These are phyloP conservation scores for Cytospora leucostoma DNA, from an alignment of 2,329 filamentous ascomycete genomes.

Conservation along the genomic window DNA sequence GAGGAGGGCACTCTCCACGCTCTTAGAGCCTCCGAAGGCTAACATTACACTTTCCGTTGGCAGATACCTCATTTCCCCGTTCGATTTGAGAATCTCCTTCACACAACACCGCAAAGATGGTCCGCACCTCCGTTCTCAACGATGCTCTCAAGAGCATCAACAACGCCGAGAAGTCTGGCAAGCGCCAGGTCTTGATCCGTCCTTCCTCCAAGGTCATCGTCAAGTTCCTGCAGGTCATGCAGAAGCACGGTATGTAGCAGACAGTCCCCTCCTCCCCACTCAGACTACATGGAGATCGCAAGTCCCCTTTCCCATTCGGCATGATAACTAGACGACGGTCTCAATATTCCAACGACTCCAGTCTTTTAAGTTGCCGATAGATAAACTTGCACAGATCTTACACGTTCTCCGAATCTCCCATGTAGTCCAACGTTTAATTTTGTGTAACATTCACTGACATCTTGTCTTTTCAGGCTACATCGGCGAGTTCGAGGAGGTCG, in stretches of 20 bases:
- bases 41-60: conserved; percentile 47
- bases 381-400: conserved; percentile 90
- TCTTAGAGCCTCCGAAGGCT: conserved; percentile 63
- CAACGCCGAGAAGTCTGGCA: conserved; percentile 99
- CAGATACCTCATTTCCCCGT: conserved; percentile 66
- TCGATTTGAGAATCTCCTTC: conserved; percentile 79
- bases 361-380: conserved; percentile 99
- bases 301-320: conserved; percentile 63
- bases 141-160: conserved; percentile 99
- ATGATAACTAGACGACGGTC: conserved; percentile 99
- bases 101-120: conserved; percentile 73
- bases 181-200: conserved; percentile 98
- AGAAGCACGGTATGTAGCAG: conserved; percentile 88
- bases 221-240: conserved; percentile 99
- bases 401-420: conserved; percentile 80
- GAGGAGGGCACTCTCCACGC: conserved; percentile 70
- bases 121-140: conserved; percentile 98
- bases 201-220: conserved; percentile 99
- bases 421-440: conserved; percentile 94
- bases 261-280: conserved; percentile 10
- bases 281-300: conserved; percentile 25
- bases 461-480: conserved; percentile 75
- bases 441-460: conserved; percentile 79
- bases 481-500: conserved; percentile 98
- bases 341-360: conserved; percentile 78